Base-by-base conservation (phyloP, 202 grass and related monocot species). In the Panicum hallii region DNA sequence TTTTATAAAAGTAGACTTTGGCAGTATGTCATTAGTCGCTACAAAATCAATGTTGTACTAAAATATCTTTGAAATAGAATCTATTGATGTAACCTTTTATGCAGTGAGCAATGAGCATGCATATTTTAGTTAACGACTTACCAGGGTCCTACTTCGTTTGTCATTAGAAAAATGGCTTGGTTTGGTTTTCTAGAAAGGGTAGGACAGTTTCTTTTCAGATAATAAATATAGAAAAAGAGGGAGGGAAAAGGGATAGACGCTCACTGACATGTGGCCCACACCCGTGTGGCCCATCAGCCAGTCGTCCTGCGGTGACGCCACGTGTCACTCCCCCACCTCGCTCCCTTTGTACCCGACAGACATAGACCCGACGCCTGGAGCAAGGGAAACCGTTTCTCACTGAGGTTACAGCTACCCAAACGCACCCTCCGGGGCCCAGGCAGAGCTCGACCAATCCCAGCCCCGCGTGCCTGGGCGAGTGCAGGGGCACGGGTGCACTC, bases 261-360 rank as follows among this genome's bases (percentile, higher is more conserved):
- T 42, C 53, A 43, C 38, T 16, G 36, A 76, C 20, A 16, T 43
- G 11, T 3, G 34, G 72, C 45, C 62, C 45, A 23, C 12, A 13
- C 6, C 3, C 2, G 2, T 7, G 12, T 43, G 53, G 65, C 81
- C 43, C 74, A 74, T 56, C 19, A 16, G 2, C 1, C 23, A 11
- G 38, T 17, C 32, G 6, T 72, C 54, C 53, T 3, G 46, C 9
- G 3, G 34, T 38, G 0, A 3, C 6, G 34, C 70, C 62, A 85
- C 44, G 14, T 85, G 62, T 63, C 82, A 69, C 2, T 1, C 15
- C 2, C 4, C 6, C 50, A 28, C 45, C 50, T 83, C 79, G 83
- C 67, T 87, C 61, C 84, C 73, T 65, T 67, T 74, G 73, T 74
- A 49, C 49, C 63, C 43, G 78, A 82, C 83, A 82, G 23, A 7